Base-by-base conservation (phyloP, 23 red algal species). In the Gracilaria domingensis region DNA sequence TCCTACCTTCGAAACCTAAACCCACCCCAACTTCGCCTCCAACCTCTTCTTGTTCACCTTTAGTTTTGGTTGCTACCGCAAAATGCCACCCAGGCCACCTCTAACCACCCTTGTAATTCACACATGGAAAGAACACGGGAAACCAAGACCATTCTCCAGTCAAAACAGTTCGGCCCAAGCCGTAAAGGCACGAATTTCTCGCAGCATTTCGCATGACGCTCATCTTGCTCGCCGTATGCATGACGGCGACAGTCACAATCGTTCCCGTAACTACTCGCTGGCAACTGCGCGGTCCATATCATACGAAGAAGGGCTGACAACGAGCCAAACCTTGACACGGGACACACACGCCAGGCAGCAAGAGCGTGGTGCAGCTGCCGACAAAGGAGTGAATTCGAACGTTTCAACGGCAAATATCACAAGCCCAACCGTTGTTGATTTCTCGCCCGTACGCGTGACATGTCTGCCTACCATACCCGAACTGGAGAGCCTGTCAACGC, bases 81-180 rank as follows among this genome's bases (percentile, higher is more conserved):
- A 58, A 30, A 92, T 92, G 88, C 90, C 80, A 16, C 80, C 79
- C 57, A 67, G 84, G 20, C 93, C 93, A 0, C 93, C 93, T 28
- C 35, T 91, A 30, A 84, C 80, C 28, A 95, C 65, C 23, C 86
- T 95, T 47, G 84, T 95, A 1, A 88, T 95, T 25, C 93, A 95
- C 86, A 95, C 93, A 17, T 95, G 86, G 85, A 84, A 87, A 33
- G 93, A 95, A 76, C 93, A 95, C 34, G 84, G 93, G 42, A 90
- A 91, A 64, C 93, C 93, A 40, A 71, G 60, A 38, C 93, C 93
- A 40, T 60, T 85, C 39, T 71, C 81, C 21, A 85, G 40, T 32
- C 72, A 85, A 18, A 32, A 24, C 7, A 69, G 50, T 32, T 69
- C 81, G 4, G n/a, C 60, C 32, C 8, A 20, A 85, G 56, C 81